Percentiles rank a stretch among this genome's conserved stretches.
phyloP scores from a whole-genome alignment of 805 yeast species.

The Candida ipomoeae region DNA sequence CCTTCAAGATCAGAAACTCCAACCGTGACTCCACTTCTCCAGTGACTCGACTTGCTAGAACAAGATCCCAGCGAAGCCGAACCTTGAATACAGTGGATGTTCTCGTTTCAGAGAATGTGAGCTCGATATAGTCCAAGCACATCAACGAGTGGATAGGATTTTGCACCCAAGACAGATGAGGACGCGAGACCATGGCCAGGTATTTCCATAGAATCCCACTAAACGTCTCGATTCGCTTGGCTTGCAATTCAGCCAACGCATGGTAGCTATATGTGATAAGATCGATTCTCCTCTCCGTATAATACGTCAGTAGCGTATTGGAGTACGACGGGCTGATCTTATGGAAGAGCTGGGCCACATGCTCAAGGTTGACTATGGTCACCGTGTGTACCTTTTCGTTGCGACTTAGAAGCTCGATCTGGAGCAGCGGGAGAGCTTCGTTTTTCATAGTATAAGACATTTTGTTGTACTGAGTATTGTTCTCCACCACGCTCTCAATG shows the following conservation, averaged over 20 bases:
- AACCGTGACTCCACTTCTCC: constrained; percentile 10
- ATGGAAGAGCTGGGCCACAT: constrained; percentile 4
- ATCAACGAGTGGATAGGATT: constrained; percentile 3
- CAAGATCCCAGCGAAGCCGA: constrained; percentile 12
- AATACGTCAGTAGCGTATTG: constrained; percentile 19
- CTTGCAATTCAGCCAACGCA: constrained; percentile 25
- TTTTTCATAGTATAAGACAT: constrained; percentile 5
- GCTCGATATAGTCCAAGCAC: constrained; percentile 11
- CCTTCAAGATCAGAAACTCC: constrained; percentile 5
- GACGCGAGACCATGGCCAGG: constrained; percentile 12
- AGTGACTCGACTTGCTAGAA: constrained; percentile 1
- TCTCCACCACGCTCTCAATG: neutral
- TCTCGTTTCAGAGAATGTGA: constrained; percentile 2
- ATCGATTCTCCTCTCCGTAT: constrained; percentile 23
- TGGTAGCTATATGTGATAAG: constrained; percentile 30
- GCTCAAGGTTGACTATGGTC: constrained; percentile 3
- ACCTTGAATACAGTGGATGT: constrained; percentile 2
- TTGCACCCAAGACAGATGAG: constrained; percentile 4
- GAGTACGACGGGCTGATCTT: constrained; percentile 18
- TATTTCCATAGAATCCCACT: constrained; percentile 21
- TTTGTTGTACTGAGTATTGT: neutral
- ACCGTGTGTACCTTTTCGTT: constrained; percentile 11
- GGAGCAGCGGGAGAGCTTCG: constrained; percentile 7
- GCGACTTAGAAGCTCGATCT: constrained; percentile 3
- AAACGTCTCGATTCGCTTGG: constrained; percentile 21